These are phyloP conservation scores for Macrophomina phaseolina DNA, from an alignment of 2,329 filamentous ascomycete genomes.

Conservation along the genomic window DNA sequence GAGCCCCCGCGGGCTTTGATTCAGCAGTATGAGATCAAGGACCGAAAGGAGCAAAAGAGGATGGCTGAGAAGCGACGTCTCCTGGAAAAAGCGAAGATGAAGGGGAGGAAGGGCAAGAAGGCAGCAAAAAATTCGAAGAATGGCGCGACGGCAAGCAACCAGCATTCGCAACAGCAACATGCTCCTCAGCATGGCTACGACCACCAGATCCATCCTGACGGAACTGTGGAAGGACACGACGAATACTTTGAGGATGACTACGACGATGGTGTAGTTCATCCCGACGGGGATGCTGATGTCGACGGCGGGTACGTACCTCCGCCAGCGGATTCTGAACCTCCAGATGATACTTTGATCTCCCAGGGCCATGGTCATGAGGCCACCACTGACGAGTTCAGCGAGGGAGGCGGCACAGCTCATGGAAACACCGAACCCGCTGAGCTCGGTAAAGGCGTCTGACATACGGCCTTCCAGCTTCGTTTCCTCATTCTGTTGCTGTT, in stretches of 20 bases:
- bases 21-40: conserved; percentile 91
- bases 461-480: not conserved
- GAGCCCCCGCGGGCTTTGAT: conserved; percentile 82
- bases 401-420: not conserved
- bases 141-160: conserved; percentile 33
- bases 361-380: conserved; percentile 11
- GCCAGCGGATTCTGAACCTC: conserved; percentile 20
- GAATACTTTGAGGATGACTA: conserved; percentile 27
- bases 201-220: conserved; percentile 22
- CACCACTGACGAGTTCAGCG: conserved; percentile 14
- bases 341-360: conserved; percentile 15
- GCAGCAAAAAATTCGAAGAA: conserved; percentile 64
- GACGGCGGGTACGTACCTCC: conserved; percentile 22
- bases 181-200: conserved; percentile 13
- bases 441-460: conserved; percentile 10
- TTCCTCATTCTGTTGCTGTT: conserved; percentile 10
- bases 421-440: not conserved
- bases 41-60: conserved; percentile 80
- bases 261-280: conserved; percentile 18
- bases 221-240: conserved; percentile 23
- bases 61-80: conserved; percentile 84
- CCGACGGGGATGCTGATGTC: conserved; percentile 15
- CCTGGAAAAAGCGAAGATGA: conserved; percentile 92
- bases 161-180: conserved; percentile 25
- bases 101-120: conserved; percentile 89